Percentiles rank a stretch among this genome's conserved stretches.
These are phyloP conservation scores for Carex scoparia DNA, from an alignment of 176 grass and related monocot species.

Conservation along the genomic window DNA sequence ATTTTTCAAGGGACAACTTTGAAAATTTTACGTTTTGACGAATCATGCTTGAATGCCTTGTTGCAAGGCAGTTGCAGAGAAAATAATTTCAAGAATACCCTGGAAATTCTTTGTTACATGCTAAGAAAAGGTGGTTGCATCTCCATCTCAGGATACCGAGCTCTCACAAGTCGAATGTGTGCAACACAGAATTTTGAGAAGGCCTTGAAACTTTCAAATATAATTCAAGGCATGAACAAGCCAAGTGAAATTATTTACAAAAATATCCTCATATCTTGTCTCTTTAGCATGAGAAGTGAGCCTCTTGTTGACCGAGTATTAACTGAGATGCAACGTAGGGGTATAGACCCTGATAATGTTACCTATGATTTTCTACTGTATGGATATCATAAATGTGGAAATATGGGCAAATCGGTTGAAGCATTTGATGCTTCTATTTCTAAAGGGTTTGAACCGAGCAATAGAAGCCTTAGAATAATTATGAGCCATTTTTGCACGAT, in stretches of 20 bases:
- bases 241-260: constrained; percentile 43
- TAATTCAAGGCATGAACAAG: constrained; percentile 37
- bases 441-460: constrained; percentile 59
- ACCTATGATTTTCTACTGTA: constrained; percentile 85
- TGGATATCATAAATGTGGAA: constrained; percentile 73
- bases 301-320: constrained; percentile 49
- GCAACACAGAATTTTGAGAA: constrained; percentile 36
- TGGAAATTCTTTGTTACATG: constrained; percentile 58
- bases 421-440: constrained; percentile 58
- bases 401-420: constrained; percentile 42
- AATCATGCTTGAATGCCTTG: constrained; percentile 53
- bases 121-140: constrained; percentile 44
- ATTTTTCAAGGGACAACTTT: constrained; percentile 39
- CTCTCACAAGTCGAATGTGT: constrained; percentile 57
- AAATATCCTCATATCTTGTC: constrained; percentile 81
- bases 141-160: constrained; percentile 69
- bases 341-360: constrained; percentile 49
- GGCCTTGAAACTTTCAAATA: constrained; percentile 44
- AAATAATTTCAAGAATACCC: constrained; percentile 53
- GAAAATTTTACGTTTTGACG: constrained; percentile 30
- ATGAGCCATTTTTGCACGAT: constrained; percentile 48
- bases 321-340: constrained; percentile 47
- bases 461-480: constrained; percentile 80
- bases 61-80: constrained; percentile 41
- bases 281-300: constrained; percentile 50